These are phyloP conservation scores for Chlorencoelia australis DNA, from an alignment of 2,329 filamentous ascomycete genomes.

Conservation along the genomic window DNA sequence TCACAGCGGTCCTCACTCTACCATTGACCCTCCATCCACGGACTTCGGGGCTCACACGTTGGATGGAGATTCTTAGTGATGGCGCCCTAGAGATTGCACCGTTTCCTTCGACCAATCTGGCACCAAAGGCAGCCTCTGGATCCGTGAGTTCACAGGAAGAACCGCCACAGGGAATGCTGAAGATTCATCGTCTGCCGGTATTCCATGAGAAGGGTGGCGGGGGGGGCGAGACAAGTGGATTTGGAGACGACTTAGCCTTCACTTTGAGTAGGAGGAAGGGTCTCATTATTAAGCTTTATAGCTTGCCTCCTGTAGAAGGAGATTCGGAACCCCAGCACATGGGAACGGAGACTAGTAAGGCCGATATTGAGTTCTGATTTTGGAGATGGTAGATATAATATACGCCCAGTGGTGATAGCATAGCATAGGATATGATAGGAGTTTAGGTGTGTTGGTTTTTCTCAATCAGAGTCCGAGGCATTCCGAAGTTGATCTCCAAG, in stretches of 20 bases:
- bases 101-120: slow-evolving; percentile 45
- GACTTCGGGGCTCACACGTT: slow-evolving; percentile 63
- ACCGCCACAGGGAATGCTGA: slow-evolving; percentile 75
- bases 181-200: slow-evolving; percentile 72
- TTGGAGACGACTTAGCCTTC: slow-evolving; percentile 83
- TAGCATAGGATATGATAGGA: background rate
- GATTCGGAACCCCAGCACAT: slow-evolving; percentile 37
- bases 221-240: slow-evolving; percentile 52
- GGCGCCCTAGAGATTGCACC: slow-evolving; percentile 78
- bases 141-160: slow-evolving; percentile 52
- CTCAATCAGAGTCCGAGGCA: slow-evolving; percentile 5
- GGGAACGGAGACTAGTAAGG: slow-evolving; percentile 22
- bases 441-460: slow-evolving; percentile 8
- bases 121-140: slow-evolving; percentile 34
- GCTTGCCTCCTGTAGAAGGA: slow-evolving; percentile 75
- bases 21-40: slow-evolving; percentile 75
- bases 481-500: slow-evolving; percentile 21
- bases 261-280: slow-evolving; percentile 71
- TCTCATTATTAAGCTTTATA: slow-evolving; percentile 79
- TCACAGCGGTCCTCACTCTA: slow-evolving; percentile 67
- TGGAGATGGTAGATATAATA: background rate
- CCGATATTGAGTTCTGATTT: slow-evolving; percentile 24
- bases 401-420: background rate
- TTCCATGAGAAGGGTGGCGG: slow-evolving; percentile 84
- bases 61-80: slow-evolving; percentile 78